phyloP scores from a whole-genome alignment of 768 basidiomycete species.

The Panaeolus papilionaceus region DNA sequence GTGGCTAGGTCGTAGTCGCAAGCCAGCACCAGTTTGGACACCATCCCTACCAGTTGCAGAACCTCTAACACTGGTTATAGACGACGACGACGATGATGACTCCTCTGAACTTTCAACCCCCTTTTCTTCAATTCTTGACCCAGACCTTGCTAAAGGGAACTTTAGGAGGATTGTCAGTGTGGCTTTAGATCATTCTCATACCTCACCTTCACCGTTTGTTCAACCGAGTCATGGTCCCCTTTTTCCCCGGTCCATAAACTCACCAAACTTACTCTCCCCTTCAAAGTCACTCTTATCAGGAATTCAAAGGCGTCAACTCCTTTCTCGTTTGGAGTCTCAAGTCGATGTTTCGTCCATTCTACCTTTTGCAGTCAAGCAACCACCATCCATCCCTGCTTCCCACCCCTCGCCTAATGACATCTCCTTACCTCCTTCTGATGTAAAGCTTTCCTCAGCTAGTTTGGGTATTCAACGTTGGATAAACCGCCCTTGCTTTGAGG shows the following conservation, averaged over 20 bases:
- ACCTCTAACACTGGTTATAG: constrained; percentile 39
- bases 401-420: constrained; percentile 28
- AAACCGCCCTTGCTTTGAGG: constrained; percentile 78
- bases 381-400: constrained; percentile 31
- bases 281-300: constrained; percentile 56
- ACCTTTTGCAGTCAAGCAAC: constrained; percentile 44
- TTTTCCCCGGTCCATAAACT: constrained; percentile 56
- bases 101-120: constrained; percentile 13
- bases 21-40: constrained; percentile 9
- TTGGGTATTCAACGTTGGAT: constrained; percentile 73
- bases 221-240: constrained; percentile 25
- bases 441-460: constrained; percentile 48
- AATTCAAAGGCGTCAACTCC: constrained; percentile 43
- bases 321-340: constrained; percentile 47
- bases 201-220: constrained; percentile 52
- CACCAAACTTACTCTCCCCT: constrained; percentile 38
- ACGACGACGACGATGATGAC: constrained; percentile 31
- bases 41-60: constrained; percentile 27
- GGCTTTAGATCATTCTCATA: constrained; percentile 1
- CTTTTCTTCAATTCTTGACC: constrained; percentile 18
- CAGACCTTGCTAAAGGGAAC: constrained; percentile 33
- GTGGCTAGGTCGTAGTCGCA: constrained; percentile 49
- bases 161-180: neutral
- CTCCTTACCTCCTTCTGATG: constrained; percentile 37
- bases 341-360: constrained; percentile 50